Base-by-base conservation (phyloP, 805 yeast species). In the Barnettozyma pratensis region DNA sequence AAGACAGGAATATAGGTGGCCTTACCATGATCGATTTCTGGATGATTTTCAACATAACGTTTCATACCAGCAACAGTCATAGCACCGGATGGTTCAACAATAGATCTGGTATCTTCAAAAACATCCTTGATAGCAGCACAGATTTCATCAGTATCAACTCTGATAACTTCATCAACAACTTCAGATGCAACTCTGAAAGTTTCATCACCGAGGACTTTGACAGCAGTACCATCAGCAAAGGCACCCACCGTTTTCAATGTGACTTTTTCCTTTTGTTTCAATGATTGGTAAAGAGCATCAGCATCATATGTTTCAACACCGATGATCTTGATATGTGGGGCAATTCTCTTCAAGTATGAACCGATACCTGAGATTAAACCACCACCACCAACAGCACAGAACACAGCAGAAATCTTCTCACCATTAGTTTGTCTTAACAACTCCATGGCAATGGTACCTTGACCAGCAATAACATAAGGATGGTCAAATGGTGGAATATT, bases 191-290 rank as follows among this genome's bases (percentile, higher is more conserved):
- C 76, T 60, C 94, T 76, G 74, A 88, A 94, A 10, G 96, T 87
- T 68, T 95, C 99, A 51, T 83, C 87, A 52, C 99, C 99, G 26
- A 89, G 74, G 28, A 83, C 66, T 62, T 83, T 87, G 39, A 94
- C 99, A 8, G 99, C 97, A 9, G 99, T 89, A 64, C 99, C 99
- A 66, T 94, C 99, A 26, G 99, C 99, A 69, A 94, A 94, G 7
- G 87, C 73, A n/a, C 99, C 99, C 4, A 91, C 98, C n/a, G 75
- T 71, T 27, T 73, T 66, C 45, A 95, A 73, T 3, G 72, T 63
- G 10, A 77, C 80, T 54, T 85, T 76, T 48, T 80, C 68, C 14
- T 80, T 76, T 14, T 66, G 62, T 50, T 79, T 62, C 52, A 89
- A 64, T 8, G 96, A 85, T 59, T 81, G 86, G 59, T 81, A 73